Base-by-base conservation (phyloP, 306 rosid genomes). In the Ormosia emarginata region DNA sequence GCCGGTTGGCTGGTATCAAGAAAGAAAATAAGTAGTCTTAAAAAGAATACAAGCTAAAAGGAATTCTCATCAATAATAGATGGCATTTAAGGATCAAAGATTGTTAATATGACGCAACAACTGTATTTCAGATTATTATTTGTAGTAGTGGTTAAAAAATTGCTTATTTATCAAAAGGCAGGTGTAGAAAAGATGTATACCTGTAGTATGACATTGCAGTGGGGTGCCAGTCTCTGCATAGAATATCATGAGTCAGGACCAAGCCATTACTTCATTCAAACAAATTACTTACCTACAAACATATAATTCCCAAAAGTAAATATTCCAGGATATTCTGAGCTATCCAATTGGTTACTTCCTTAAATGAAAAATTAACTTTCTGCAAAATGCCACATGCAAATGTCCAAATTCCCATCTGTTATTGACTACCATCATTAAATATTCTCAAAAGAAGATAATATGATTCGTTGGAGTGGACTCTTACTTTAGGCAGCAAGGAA, bases 401-500 rank as follows among this genome's bases (percentile, higher is more conserved):
- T 44, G 43, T 70, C 49, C 40, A 47, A 71, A 61, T 80, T 71
- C 46, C 50, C n/a, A 32, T 70, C 32, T 33, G 5, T 50, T 53
- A 36, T 63, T 10, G 13, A 64, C 29, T 52, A 46, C 41, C 46
- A 1, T 15, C 29, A 63, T 36, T 64, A 41, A 47, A n/a, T 82
- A 0, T 18, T 43, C 8, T 14, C n/a, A 58, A 75, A 77, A 37
- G n/a, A 77, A 59, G 2, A 7, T 24, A 17, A 24, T 3, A 52
- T 17, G n/a, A 63, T 17, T 37, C 15, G 13, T n/a, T 58, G 67
- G 70, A 57, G 56, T 47, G 29, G 0, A 50, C 29, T 83, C 95
- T 88, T 89, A 92, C 98, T 92, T 79, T 94, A 88, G 79, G 94
- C 90, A 8, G 95, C 87, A 14, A 92, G 85, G 76, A 94, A 90